Evolutionary conservation across 805 yeast species (phyloP).

Genomic region (Brettanomyces nanus): DNA sequence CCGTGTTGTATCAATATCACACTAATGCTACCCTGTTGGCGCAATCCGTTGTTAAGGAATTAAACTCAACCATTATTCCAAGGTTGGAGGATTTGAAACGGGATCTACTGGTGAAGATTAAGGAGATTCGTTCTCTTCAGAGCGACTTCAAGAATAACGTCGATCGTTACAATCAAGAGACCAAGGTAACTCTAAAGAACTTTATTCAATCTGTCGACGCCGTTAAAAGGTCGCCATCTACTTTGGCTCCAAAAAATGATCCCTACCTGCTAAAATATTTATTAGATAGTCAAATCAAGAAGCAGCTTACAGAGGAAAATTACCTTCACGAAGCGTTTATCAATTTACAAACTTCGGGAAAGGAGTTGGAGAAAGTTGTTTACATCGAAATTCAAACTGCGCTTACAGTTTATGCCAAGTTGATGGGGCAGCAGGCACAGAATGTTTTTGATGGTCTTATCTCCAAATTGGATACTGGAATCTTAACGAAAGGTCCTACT

Average conservation of each 20-base stretch:
- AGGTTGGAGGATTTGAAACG: conserved; percentile 60
- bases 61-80: conserved; percentile 54
- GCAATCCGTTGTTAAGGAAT: conserved; percentile 48
- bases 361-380: conserved; percentile 81
- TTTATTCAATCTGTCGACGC: conserved; percentile 59
- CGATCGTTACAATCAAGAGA: conserved; percentile 56
- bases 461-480: conserved; percentile 58
- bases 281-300: conserved; percentile 69
- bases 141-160: conserved; percentile 80
- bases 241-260: conserved; percentile 51
- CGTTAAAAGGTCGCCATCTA: conserved; percentile 40
- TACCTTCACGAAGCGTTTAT: conserved; percentile 81
- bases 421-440: conserved; percentile 67
- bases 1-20: conserved; percentile 47
- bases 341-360: conserved; percentile 81
- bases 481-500: conserved; percentile 67
- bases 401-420: conserved; percentile 59
- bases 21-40: conserved; percentile 52
- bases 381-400: conserved; percentile 82
- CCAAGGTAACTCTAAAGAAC: conserved; percentile 46
- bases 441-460: conserved; percentile 58
- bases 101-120: conserved; percentile 76
- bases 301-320: conserved; percentile 76
- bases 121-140: conserved; percentile 74
- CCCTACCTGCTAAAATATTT: conserved; percentile 70